Base-by-base conservation (phyloP, 768 basidiomycete genomes). In the Austroboletus eburneus region DNA sequence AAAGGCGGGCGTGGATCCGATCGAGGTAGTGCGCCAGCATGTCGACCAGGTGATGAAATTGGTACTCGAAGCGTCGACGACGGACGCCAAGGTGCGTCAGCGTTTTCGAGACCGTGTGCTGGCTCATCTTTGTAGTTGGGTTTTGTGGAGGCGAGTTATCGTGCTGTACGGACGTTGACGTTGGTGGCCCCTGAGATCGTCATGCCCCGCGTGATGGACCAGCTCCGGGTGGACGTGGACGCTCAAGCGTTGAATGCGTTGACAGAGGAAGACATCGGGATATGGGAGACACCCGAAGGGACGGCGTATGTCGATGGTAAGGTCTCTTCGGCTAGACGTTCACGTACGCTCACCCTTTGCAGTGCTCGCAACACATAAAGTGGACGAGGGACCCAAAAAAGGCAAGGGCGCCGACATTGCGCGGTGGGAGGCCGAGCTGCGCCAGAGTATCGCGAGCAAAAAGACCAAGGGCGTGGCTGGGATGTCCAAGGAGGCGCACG, bases 371-470 rank as follows among this genome's bases (percentile, higher is more conserved):
- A 68, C 74, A 2, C 78, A 77, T 46, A 86, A 85, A 57, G 63
- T 64, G 10, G 73, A 71, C 1, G 72, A 76, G 4, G 70, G 58
- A 39, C 67, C 67, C 4, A 75, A 68, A 53, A 95, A 94, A 62
- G 88, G 91, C 13, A 97, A 96, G 56, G 87, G 84, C 48, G 81
- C 87, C 5, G 91, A 90, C 29, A 87, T 95, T 13, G 86, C 90
- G 16, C 85, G 90, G 58, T 99, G 95, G 95, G 96, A 99, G 51
- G 86, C 84, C 22, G 94, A 99, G 50, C 72, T 95, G n/a, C 80
- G 93, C 9, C 84, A 88, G 55, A 81, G 85, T 0, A 72, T 97
- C 1, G 88, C 89, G 6, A 79, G 69, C 45, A 97, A 97, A 71
- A 91, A 89, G 42, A 27, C 35, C 45, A 59, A 63, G 76, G 24